Evolutionary conservation across 2,329 filamentous ascomycete species (phyloP).

Genomic region (Exophiala spinifera): DNA sequence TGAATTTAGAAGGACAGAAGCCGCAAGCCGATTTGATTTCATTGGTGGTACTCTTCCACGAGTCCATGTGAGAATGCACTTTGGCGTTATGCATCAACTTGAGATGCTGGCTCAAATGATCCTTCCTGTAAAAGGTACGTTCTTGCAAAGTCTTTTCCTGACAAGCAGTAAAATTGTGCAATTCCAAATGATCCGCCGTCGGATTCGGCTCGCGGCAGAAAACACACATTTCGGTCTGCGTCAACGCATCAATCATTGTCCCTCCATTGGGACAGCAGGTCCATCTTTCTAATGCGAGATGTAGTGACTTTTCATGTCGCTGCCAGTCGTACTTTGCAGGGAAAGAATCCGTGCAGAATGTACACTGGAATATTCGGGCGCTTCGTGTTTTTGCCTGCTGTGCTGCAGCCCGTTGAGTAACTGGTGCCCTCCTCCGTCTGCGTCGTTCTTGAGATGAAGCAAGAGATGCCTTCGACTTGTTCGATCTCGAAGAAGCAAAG

Average conservation of each 20-base stretch:
- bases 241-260: slow-evolving; percentile 39
- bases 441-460: slow-evolving; percentile 60
- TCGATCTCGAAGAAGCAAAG: slow-evolving; percentile 55
- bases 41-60: slow-evolving; percentile 53
- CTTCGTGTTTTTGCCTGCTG: slow-evolving; percentile 41
- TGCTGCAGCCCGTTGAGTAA: slow-evolving; percentile 41
- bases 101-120: slow-evolving; percentile 56
- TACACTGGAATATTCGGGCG: slow-evolving; percentile 55
- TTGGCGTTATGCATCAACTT: slow-evolving; percentile 54
- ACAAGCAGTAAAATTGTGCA: slow-evolving; percentile 58
- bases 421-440: slow-evolving; percentile 50
- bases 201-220: slow-evolving; percentile 58
- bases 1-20: slow-evolving; percentile 34
- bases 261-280: slow-evolving; percentile 60
- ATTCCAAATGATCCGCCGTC: slow-evolving; percentile 54
- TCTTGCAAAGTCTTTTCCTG: slow-evolving; percentile 59
- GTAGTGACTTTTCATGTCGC: slow-evolving; percentile 57
- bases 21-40: slow-evolving; percentile 46
- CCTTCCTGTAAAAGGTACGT: slow-evolving; percentile 59
- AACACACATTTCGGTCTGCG: slow-evolving; percentile 47
- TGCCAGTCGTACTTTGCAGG: slow-evolving; percentile 59
- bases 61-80: slow-evolving; percentile 49
- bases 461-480: slow-evolving; percentile 55
- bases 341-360: slow-evolving; percentile 57
- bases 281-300: slow-evolving; percentile 57